phyloP scores from a whole-genome alignment of 2,329 filamentous ascomycete genomes.

The Fusarium pseudonygamai region DNA sequence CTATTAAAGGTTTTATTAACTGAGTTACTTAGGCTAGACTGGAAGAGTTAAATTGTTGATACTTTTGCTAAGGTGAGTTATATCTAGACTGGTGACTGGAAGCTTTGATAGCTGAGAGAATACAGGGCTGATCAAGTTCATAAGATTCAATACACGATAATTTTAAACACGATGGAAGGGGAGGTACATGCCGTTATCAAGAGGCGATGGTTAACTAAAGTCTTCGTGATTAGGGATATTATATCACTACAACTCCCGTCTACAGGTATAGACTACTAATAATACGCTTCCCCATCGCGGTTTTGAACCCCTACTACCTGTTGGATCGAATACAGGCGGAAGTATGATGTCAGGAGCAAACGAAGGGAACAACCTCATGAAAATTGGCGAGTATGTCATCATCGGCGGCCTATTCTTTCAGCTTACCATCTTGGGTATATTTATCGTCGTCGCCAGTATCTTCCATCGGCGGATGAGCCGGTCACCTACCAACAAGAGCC shows the following conservation, averaged over 20 bases:
- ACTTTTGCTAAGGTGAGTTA: too few relatives aligned
- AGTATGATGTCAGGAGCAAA: not conserved
- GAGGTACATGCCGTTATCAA: not conserved
- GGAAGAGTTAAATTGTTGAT: too few relatives aligned
- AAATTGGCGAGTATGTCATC: not conserved
- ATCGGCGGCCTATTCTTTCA: not conserved
- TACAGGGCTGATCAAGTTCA: too few relatives aligned
- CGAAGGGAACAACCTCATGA: not conserved
- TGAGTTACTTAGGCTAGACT: too few relatives aligned
- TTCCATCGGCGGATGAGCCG: not conserved
- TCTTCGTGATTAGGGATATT: not conserved
- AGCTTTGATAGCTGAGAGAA: too few relatives aligned
- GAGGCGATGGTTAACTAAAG: not conserved
- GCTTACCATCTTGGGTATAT: not conserved
- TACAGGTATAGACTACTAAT: not conserved
- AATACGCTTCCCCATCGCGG: too few relatives aligned
- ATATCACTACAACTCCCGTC: not conserved
- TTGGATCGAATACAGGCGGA: not conserved
- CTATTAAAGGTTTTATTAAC: too few relatives aligned
- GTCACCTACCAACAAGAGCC: not conserved
- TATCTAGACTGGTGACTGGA: too few relatives aligned
- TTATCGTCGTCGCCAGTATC: not conserved
- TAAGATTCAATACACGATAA: too few relatives aligned
- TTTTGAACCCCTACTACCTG: too few relatives aligned
- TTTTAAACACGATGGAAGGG: too few relatives aligned